These are phyloP conservation scores for Daldinia vernicosa DNA, from an alignment of 495 filamentous ascomycete genomes.

Conservation along the genomic window DNA sequence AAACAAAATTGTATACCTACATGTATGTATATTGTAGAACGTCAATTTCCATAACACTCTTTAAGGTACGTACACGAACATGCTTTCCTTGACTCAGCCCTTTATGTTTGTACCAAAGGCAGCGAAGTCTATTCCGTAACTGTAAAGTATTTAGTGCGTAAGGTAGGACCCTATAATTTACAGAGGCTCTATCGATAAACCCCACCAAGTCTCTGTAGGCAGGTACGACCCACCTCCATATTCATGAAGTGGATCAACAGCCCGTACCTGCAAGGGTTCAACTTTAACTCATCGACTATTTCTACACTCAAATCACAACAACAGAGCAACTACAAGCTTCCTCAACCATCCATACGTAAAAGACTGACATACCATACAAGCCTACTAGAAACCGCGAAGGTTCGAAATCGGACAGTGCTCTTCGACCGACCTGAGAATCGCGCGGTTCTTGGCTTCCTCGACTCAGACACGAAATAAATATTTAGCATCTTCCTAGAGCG, in stretches of 20 bases:
- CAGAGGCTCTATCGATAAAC: conserved; percentile 15
- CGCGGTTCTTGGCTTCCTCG: conserved; percentile 2
- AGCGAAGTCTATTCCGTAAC: neutral
- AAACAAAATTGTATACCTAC: neutral
- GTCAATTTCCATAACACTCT: neutral
- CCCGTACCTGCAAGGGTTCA: neutral
- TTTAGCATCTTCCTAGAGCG: neutral
- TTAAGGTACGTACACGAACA: neutral
- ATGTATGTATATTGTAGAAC: neutral
- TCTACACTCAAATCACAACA: neutral
- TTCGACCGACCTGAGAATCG: neutral
- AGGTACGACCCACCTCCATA: neutral
- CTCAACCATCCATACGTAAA: neutral
- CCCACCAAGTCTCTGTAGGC: conserved; percentile 8
- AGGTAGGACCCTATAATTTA: neutral
- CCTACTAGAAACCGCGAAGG: neutral
- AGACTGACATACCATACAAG: neutral
- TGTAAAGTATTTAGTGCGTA: neutral
- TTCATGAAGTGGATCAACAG: neutral
- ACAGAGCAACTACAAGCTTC: neutral
- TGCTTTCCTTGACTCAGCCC: neutral
- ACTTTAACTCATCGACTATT: neutral
- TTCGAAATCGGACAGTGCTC: neutral
- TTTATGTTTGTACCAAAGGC: neutral
- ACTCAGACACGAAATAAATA: neutral